Percentiles rank a stretch among this genome's conserved stretches.
Conservation (phyloP, 2,329 filamentous ascomycete species). For the Botrytis hyacinthi region DNA sequence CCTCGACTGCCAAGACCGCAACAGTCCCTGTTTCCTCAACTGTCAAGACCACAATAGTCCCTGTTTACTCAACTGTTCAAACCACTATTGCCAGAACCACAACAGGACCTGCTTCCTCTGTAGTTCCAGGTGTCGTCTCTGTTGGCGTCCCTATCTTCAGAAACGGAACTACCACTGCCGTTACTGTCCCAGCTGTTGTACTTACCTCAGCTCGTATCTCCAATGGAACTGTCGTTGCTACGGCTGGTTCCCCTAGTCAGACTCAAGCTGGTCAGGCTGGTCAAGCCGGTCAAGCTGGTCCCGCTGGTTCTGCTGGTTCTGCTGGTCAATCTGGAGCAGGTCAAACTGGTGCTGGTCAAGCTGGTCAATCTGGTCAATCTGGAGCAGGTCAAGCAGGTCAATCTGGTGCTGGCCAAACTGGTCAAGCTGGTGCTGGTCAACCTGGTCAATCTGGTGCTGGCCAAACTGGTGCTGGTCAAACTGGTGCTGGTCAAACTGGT, state of each 20-base stretch:
- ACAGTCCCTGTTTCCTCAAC: background rate
- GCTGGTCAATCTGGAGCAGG: too few relatives aligned
- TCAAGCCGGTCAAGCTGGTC: background rate
- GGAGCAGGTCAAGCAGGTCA: too few relatives aligned
- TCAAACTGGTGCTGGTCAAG: background rate
- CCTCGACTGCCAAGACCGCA: background rate
- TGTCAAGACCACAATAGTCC: background rate
- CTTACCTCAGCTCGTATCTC: background rate
- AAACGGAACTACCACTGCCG: background rate
- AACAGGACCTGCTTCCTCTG: background rate
- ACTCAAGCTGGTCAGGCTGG: too few relatives aligned
- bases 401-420: background rate
- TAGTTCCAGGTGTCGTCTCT: background rate
- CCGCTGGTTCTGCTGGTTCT: fast-evolving
- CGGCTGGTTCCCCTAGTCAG: background rate
- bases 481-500: background rate
- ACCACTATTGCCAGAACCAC: background rate
- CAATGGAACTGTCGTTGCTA: background rate
- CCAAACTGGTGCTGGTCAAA: background rate
- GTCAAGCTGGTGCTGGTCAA: background rate
- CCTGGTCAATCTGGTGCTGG: too few relatives aligned
- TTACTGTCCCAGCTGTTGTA: background rate
- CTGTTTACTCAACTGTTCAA: background rate
- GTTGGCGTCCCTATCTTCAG: background rate
- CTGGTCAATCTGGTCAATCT: background rate